Evolutionary conservation across 2,329 filamentous ascomycete genomes (phyloP).

Genomic region (Phaeosphaeriaceae sp.): DNA sequence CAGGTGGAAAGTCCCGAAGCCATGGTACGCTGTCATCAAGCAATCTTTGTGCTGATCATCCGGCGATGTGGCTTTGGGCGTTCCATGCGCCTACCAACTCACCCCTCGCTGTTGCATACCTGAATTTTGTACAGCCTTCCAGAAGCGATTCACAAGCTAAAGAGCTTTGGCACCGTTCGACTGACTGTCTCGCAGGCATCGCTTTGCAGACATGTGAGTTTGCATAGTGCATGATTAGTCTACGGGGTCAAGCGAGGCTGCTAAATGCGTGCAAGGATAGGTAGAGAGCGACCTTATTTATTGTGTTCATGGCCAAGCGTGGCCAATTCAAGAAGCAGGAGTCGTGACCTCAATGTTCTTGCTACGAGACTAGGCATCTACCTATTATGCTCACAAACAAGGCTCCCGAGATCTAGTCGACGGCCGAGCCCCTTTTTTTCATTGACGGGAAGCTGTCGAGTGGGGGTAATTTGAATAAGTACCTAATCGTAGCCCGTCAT

Average conservation of each 20-base stretch:
- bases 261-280: no score
- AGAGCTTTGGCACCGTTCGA: constrained; percentile 3
- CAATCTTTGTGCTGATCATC: constrained; percentile 37
- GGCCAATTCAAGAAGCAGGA: constrained; percentile 4
- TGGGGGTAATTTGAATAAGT: constrained; percentile 12
- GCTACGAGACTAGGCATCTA: constrained; percentile 2
- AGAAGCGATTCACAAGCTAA: constrained; percentile 28
- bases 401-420: constrained; percentile 17
- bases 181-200: constrained; percentile 3
- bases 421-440: constrained; percentile 15
- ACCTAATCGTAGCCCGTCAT: constrained; percentile 2
- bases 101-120: constrained; percentile 19
- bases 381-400: constrained; percentile 24
- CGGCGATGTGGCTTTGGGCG: constrained; percentile 43
- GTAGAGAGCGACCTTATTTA: no score
- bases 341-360: neutral
- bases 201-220: constrained; percentile 1
- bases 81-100: constrained; percentile 28
- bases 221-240: neutral
- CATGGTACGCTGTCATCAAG: neutral
- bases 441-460: neutral
- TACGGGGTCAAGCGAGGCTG: no score
- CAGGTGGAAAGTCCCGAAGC: neutral
- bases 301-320: neutral
- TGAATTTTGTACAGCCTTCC: constrained; percentile 29